Percentiles rank a stretch among this genome's conserved stretches.
Conservation (phyloP, 495 filamentous ascomycete genomes). For the Annulohypoxylon stygium region DNA sequence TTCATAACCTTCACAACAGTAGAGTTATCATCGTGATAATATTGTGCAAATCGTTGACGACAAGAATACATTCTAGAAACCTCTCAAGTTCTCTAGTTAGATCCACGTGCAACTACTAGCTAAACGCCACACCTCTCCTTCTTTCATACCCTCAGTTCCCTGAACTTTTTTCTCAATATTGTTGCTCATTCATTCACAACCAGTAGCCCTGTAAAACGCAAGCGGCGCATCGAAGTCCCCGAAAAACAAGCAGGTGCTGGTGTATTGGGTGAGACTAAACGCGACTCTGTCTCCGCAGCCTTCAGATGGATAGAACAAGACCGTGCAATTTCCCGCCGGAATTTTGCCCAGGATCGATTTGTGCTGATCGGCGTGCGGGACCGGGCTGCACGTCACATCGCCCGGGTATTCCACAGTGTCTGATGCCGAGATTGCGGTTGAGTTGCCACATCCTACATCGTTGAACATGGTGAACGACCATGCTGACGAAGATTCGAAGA, state of each 20-base stretch:
- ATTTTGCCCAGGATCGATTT: slow-evolving; percentile 28
- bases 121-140: background rate
- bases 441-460: slow-evolving; percentile 23
- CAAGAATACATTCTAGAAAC: no score
- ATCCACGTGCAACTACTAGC: no score
- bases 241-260: slow-evolving; percentile 27
- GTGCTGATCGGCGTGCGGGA: slow-evolving; percentile 25
- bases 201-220: slow-evolving; percentile 27
- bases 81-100: no score
- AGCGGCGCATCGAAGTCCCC: slow-evolving; percentile 24
- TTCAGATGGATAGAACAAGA: slow-evolving; percentile 25
- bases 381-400: slow-evolving; percentile 19
- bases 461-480: slow-evolving; percentile 38
- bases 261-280: slow-evolving; percentile 32
- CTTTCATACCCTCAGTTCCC: background rate
- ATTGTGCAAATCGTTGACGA: no score
- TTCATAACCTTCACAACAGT: no score
- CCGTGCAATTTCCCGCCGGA: slow-evolving; percentile 23
- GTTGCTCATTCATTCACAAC: slow-evolving; percentile 3
- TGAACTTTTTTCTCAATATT: background rate
- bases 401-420: slow-evolving; percentile 23
- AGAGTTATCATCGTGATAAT: no score
- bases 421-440: slow-evolving; percentile 11
- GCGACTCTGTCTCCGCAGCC: slow-evolving; percentile 20
- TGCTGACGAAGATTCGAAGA: slow-evolving; percentile 20